Base-by-base conservation (phyloP, 1,284 basidiomycete genomes). In the Cystobasidium pallidum region DNA sequence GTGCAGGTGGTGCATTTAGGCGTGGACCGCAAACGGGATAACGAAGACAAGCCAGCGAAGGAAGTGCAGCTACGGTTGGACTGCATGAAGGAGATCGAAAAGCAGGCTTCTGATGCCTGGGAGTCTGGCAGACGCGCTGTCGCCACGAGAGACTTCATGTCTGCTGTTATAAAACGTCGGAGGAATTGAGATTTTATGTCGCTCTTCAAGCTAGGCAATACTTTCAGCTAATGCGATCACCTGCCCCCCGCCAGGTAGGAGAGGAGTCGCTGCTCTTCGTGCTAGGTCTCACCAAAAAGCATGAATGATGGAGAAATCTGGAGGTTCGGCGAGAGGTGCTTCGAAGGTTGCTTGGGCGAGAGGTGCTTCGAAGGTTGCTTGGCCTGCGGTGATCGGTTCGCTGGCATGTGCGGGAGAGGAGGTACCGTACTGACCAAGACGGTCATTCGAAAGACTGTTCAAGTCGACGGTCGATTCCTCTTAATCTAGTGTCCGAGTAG, bases 121-220 rank as follows among this genome's bases (percentile, higher is more conserved):
- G 43, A 59, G 19, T 83, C 81, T 32, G 81, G 82, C 57, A 80
- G 76, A 55, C 80, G 80, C 19, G 88, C 86, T 0, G 80, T 84
- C 7, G 86, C 86, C 4, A 86, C 89, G n/a, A 84, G 84, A 75
- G 90, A 92, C 80, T 89, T 86, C 72, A 85, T 89, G 84, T 82
- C 82, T 54, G 78, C 89, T 41, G 80, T 82, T 7, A 80, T 91
- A 39, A 51, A 55, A 21, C 58, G 68, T 24, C 45, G 61, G 47
- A 71, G 64, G 28, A 45, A 43, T 36, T 70, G 47, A 49, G 24
- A 21, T 34, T 36, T 6, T 30, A 24, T 34, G 28, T 3, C 43
- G n/a, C 43, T 3, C 43, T 45, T 39, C 36, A 39, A 6, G 43
- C 43, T 6, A 45, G 11, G 39, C 39, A 41, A 15, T 45, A 8